Evolutionary conservation across 139 green algal species (phyloP).

Genomic region (Pycnococcus provasolii): DNA sequence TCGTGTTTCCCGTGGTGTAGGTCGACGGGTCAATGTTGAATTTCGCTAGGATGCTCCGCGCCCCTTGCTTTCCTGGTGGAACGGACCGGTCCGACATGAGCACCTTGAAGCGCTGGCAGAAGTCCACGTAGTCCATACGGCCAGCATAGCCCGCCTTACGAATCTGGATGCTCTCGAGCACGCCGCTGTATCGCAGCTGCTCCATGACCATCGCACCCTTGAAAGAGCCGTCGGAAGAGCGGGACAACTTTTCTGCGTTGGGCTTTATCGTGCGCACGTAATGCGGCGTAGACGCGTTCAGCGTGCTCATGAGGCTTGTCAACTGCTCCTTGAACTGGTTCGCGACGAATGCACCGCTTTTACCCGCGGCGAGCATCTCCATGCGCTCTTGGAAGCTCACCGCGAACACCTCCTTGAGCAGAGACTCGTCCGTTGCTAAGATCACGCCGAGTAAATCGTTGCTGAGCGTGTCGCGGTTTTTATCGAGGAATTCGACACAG

Average conservation of each 20-base stretch:
- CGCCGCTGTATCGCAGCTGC: neutral
- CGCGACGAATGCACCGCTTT: neutral
- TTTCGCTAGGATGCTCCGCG: too few relatives aligned
- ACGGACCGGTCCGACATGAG: too few relatives aligned
- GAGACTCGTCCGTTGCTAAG: neutral
- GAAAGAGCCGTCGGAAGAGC: too few relatives aligned
- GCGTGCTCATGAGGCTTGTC: neutral
- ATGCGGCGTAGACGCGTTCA: neutral
- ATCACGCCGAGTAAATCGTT: neutral
- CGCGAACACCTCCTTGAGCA: neutral
- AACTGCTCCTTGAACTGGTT: conserved; percentile 1
- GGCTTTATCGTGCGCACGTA: neutral
- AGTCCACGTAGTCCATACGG: conserved; percentile 7
- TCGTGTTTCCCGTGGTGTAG: conserved; percentile 15
- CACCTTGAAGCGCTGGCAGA: neutral
- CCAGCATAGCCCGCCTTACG: conserved; percentile 11
- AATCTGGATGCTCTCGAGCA: conserved; percentile 17
- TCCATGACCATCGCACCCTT: neutral
- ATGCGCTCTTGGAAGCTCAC: neutral
- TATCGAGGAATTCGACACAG: neutral
- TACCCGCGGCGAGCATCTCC: neutral
- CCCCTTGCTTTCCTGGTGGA: too few relatives aligned
- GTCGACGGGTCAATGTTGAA: too few relatives aligned
- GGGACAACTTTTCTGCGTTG: neutral
- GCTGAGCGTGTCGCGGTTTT: neutral